phyloP scores from a whole-genome alignment of 805 yeast genomes.

The Isabelozyma rhagii region DNA sequence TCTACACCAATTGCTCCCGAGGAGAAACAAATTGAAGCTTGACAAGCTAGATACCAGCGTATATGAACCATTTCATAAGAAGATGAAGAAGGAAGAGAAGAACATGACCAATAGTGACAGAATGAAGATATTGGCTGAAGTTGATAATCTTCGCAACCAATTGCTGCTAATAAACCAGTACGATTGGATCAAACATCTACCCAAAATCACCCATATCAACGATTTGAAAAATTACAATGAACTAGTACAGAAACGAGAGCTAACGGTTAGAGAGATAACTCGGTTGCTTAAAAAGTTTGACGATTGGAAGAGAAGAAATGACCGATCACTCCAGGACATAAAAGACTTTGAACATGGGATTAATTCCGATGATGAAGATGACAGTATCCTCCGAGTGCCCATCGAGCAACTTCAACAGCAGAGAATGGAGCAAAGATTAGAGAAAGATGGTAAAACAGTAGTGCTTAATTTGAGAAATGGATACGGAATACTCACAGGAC shows the following conservation, averaged over 20 bases:
- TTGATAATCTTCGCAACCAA: conserved; percentile 50
- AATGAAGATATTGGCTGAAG: conserved; percentile 51
- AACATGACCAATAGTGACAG: conserved; percentile 55
- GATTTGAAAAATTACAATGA: conserved; percentile 50
- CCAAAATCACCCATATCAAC: conserved; percentile 47
- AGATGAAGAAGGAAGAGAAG: conserved; percentile 63
- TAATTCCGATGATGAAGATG: conserved; percentile 20
- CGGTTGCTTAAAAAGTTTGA: conserved; percentile 34
- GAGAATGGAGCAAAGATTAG: conserved; percentile 20
- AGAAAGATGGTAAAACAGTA: conserved; percentile 32
- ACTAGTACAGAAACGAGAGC: conserved; percentile 44
- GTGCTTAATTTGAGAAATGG: conserved; percentile 37
- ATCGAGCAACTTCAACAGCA: conserved; percentile 17
- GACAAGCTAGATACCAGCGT: conserved; percentile 47
- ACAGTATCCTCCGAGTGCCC: conserved; percentile 15
- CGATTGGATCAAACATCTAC: conserved; percentile 48
- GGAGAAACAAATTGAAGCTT: conserved; percentile 14
- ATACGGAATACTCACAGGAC: conserved; percentile 37
- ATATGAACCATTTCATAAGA: conserved; percentile 49
- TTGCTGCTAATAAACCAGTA: conserved; percentile 35
- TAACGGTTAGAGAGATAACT: conserved; percentile 49
- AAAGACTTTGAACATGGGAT: conserved; percentile 9
- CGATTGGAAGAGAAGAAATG: conserved; percentile 35
- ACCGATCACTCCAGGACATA: conserved; percentile 20
- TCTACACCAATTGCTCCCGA: conserved; percentile 11